phyloP scores from a whole-genome alignment of 2,329 filamentous ascomycete species.

The Aspergillus tamarii region DNA sequence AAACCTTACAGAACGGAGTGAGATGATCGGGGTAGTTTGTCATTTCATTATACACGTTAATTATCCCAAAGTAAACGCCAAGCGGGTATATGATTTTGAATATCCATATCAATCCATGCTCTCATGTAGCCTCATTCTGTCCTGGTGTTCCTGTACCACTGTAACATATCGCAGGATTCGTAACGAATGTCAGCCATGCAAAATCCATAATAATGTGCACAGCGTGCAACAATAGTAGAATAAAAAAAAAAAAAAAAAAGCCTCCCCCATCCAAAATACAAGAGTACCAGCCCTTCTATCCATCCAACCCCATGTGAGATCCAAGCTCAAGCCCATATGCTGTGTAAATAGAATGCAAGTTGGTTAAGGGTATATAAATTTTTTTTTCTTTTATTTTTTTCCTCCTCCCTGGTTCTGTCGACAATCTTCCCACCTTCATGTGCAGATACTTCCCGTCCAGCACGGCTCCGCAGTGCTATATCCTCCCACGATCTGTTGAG shows the following conservation, averaged over 20 bases:
- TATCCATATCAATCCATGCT: conserved; percentile 7
- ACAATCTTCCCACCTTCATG: conserved; percentile 1
- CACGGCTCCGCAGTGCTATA: conserved; percentile 39
- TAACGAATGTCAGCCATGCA: conserved; percentile 2
- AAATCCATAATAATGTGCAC: background rate
- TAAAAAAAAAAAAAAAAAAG: no score
- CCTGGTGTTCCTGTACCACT: background rate
- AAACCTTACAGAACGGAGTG: background rate
- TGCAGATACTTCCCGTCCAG: conserved; percentile 38
- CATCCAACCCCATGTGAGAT: background rate
- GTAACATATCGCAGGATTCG: conserved; percentile 3
- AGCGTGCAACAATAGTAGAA: background rate
- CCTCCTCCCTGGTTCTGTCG: background rate
- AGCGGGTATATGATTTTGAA: conserved; percentile 7
- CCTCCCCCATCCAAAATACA: background rate
- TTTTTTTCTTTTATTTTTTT: background rate
- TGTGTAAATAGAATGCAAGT: background rate
- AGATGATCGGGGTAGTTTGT: background rate
- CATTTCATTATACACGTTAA: conserved; percentile 2
- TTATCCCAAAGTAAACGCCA: background rate
- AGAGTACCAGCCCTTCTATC: conserved; percentile 5
- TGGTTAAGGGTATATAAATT: background rate
- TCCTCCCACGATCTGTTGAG: conserved; percentile 36
- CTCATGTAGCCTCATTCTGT: conserved; percentile 8
- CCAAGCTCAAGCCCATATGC: background rate